Base-by-base conservation (phyloP, 495 filamentous ascomycete genomes). In the Penicillium cosmopolitanum region DNA sequence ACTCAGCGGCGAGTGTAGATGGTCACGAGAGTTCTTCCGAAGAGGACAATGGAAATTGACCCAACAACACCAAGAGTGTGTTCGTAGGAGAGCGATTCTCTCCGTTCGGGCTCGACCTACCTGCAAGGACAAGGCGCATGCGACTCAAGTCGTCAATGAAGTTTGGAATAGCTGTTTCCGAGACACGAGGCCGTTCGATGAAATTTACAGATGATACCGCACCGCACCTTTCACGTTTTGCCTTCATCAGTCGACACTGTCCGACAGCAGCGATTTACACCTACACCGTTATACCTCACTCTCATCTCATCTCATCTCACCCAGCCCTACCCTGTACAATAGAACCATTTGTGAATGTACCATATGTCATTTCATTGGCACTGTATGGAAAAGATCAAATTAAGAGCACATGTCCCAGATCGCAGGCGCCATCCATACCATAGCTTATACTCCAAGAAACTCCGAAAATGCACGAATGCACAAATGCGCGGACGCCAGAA, bases 101-200 rank as follows among this genome's bases (percentile, higher is more conserved):
- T 93, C 89, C 31, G 85, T 98, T 19, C 77, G 82, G 73, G 82
- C 80, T 35, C 80, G 93, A 62, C 92, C 93, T 50, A 77, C 79
- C 34, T 95, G 93, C 65, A 90, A 89, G 67, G 91, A 96, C 73
- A 90, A 96, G 66, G 87, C 85, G 21, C 89, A 97, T 62, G 96
- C 95, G 9, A 83, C 84, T 42, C 91, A 87, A 73, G 87, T 95
- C 38, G 92, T 98, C 52, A 95, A 97, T 74, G 89, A 96, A 74
- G 96, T 98, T 28, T 98, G 93, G 90, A 93, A 97, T 63, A 96
- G 92, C 63, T 98, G 96, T 74, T 98, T 96, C 68, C 76, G 84
- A 35, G 95, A 98, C 73, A 97, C 93, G 4, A 79, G 96, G 61
- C 95, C 95, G 10, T 98, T 98, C 74, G 91, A 97, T 73, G 93